A percentile compares a stretch with the other conserved stretches of the same genome.
Evolutionary conservation across 495 filamentous ascomycete species (phyloP).

Genomic region (Platismatia glauca): DNA sequence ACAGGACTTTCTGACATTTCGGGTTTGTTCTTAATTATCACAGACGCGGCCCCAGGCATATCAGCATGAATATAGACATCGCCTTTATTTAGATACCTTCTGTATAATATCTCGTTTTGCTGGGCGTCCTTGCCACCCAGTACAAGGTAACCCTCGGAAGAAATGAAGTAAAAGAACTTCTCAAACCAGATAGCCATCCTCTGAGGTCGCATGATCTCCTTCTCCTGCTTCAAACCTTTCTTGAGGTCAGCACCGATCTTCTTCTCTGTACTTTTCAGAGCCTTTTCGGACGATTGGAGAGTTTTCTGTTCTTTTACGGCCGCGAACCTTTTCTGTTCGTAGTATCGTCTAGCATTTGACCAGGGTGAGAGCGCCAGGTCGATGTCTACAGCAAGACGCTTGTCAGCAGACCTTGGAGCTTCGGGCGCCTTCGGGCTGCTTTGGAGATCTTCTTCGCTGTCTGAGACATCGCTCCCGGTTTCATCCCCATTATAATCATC

Average conservation of each 20-base stretch:
- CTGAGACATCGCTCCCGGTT: slow-evolving; percentile 54
- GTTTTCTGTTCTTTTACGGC: slow-evolving; percentile 84
- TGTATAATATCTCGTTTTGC: slow-evolving; percentile 87
- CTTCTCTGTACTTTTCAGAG: slow-evolving; percentile 78
- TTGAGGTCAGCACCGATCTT: slow-evolving; percentile 82
- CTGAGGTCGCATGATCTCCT: slow-evolving; percentile 73
- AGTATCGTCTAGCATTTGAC: slow-evolving; percentile 86
- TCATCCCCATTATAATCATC: slow-evolving; percentile 54
- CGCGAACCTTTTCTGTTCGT: slow-evolving; percentile 74
- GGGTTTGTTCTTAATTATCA: slow-evolving; percentile 78
- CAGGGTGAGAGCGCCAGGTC: slow-evolving; percentile 73
- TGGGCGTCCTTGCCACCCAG: slow-evolving; percentile 77
- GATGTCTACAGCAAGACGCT: slow-evolving; percentile 64
- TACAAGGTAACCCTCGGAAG: slow-evolving; percentile 89
- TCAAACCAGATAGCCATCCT: slow-evolving; percentile 88
- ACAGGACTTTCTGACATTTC: slow-evolving; percentile 71
- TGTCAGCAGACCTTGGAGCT: slow-evolving; percentile 34
- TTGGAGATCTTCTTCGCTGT: slow-evolving; percentile 46
- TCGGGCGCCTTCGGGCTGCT: slow-evolving; percentile 29
- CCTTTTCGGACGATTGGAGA: slow-evolving; percentile 67
- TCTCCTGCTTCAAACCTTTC: slow-evolving; percentile 83
- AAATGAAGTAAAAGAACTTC: slow-evolving; percentile 91
- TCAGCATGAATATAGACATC: slow-evolving; percentile 92
- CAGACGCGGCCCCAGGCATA: slow-evolving; percentile 68
- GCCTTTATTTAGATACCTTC: slow-evolving; percentile 71